Evolutionary conservation across 2,329 filamentous ascomycete species (phyloP), one percentile per base, ranked within the genome.

Genomic region (Celoporthe dispersa): DNA sequence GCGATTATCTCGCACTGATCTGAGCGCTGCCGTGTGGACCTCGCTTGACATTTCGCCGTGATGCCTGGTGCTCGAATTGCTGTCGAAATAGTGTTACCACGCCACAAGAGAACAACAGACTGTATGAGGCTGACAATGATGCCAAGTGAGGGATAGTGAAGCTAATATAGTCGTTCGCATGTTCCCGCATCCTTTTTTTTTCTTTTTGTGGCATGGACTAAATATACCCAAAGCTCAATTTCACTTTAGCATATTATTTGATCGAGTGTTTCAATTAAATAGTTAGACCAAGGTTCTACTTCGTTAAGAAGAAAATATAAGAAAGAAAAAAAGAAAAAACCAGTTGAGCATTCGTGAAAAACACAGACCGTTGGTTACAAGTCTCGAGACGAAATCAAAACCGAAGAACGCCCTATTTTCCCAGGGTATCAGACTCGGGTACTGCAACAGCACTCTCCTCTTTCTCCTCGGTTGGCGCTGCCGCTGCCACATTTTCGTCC

Each of bases 401-500:
- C 39, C 64, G 39, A 25, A 39, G 37, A 35, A 67, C 19, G 7
- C 65, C 65, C 37, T 67, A 67, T 55, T 44, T 67, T 25, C 55
- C 28, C 25, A n/a, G 16, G 35, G 59, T 41, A 53, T 48, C 66
- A 16, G 53, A 14, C 57, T 62, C 44, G 2, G 22, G 19, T 22
- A n/a, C 7, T 8, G 31, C 31, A 35, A n/a, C 28, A 6, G 4
- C 35, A 16, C 12, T 25, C 28, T 68, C 22, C 19, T 62, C 44
- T 7, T 67, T 19, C 33, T 62, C 59, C 31, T 37, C 16, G 11
- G 33, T 31, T 22, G 59, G 31, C 22, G 19, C 55, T 48, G 39
- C 19, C 11, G 12, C 39, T 31, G 39, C 22, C 22, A 2, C 25
- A 2, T 48, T 35, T 22, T 37, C 53, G 12, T 53, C 25, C 12